Percentiles rank a stretch among this genome's conserved stretches.
phyloP scores from a whole-genome alignment of 1,284 basidiomycete species.

The Pyrrhoderma lamaoense region DNA sequence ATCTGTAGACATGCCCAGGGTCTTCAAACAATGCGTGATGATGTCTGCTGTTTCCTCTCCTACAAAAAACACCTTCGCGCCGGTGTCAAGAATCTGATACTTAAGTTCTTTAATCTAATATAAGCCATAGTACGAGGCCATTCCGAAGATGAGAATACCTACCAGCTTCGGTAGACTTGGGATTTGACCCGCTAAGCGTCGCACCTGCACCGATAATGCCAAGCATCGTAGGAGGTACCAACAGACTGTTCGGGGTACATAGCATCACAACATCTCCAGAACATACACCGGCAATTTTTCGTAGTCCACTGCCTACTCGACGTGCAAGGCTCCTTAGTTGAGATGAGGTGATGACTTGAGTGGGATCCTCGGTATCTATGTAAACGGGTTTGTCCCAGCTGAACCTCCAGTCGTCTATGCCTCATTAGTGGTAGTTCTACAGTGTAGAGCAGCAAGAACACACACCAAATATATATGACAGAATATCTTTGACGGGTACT shows the following conservation, averaged over 20 bases:
- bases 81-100: slow-evolving; percentile 18
- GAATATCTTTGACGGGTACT: slow-evolving; percentile 18
- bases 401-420: slow-evolving; percentile 13
- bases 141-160: no score
- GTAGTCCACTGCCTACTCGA: slow-evolving; percentile 17
- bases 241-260: slow-evolving; percentile 11
- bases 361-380: slow-evolving; percentile 17
- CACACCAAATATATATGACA: slow-evolving; percentile 17
- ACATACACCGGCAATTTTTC: slow-evolving; percentile 10
- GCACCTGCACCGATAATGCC: slow-evolving; percentile 19
- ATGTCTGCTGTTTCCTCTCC: slow-evolving; percentile 10
- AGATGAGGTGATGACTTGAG: slow-evolving; percentile 11
- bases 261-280: slow-evolving; percentile 18
- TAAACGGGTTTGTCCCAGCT: slow-evolving; percentile 18
- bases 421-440: no score
- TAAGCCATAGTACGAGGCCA: no score
- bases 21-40: slow-evolving; percentile 10
- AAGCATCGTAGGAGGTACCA: slow-evolving; percentile 17
- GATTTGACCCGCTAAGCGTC: slow-evolving; percentile 17
- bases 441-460: no score
- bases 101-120: slow-evolving; percentile 12
- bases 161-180: slow-evolving; percentile 6
- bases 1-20: slow-evolving; percentile 12
- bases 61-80: slow-evolving; percentile 19
- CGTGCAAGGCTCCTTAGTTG: slow-evolving; percentile 15